These are phyloP conservation scores for Draba incana DNA, from an alignment of 345 rosid species.

Conservation along the genomic window DNA sequence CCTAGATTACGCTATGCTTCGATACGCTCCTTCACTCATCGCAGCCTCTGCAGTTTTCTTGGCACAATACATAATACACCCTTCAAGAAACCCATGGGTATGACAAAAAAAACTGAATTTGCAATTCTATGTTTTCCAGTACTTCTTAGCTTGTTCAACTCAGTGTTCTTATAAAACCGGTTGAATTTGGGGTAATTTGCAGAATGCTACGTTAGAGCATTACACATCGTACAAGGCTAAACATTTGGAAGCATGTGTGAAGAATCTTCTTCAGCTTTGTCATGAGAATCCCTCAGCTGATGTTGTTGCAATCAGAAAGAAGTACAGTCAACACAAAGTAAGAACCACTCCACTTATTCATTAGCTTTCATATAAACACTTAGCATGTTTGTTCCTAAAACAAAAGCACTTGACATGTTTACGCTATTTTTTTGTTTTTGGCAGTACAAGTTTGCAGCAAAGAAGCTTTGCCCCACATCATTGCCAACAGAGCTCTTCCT, in stretches of 20 bases:
- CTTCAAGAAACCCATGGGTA: slow-evolving; percentile 93
- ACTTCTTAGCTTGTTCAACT: slow-evolving; percentile 2
- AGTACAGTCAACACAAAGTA: slow-evolving; percentile 91
- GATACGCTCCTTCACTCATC: slow-evolving; percentile 70
- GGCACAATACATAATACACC: slow-evolving; percentile 67
- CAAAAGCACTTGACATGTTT: neutral
- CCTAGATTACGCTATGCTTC: slow-evolving; percentile 76
- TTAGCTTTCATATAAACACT: neutral
- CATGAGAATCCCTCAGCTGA: slow-evolving; percentile 50
- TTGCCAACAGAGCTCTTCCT: slow-evolving; percentile 72
- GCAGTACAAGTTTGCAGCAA: slow-evolving; percentile 88
- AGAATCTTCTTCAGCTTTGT: slow-evolving; percentile 69
- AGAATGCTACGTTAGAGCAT: slow-evolving; percentile 83
- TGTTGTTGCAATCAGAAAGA: slow-evolving; percentile 79
- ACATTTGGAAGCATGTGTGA: slow-evolving; percentile 68
- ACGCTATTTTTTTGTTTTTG: neutral
- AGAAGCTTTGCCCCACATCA: slow-evolving; percentile 72
- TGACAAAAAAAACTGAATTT: slow-evolving; percentile 9
- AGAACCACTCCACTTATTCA: slow-evolving; percentile 11
- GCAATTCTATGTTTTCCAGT: neutral
- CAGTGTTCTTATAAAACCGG: neutral
- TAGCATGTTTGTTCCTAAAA: neutral
- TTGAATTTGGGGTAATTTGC: slow-evolving; percentile 26
- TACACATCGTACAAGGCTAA: slow-evolving; percentile 76
- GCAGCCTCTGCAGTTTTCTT: slow-evolving; percentile 94